Evolutionary conservation across 306 rosid genomes (phyloP).

Genomic region (Gynostemma pentaphyllum): DNA sequence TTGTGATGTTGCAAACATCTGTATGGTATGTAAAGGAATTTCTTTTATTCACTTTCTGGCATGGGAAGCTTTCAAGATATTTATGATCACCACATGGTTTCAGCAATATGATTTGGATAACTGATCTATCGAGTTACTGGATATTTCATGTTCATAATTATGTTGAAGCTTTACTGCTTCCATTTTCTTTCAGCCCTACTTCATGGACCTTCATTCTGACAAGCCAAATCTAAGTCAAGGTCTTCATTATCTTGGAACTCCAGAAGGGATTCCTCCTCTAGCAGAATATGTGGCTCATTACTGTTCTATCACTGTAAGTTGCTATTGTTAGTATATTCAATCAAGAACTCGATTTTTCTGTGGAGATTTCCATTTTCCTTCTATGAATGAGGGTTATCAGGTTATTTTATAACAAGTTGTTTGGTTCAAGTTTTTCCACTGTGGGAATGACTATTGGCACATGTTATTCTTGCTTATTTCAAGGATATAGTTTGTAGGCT

Average conservation of each 20-base stretch:
- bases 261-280: slow-evolving; percentile 73
- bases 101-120: neutral
- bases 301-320: slow-evolving; percentile 68
- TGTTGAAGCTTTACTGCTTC: slow-evolving; percentile 1
- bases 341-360: slow-evolving; percentile 1
- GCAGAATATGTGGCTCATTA: slow-evolving; percentile 78
- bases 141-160: neutral
- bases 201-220: slow-evolving; percentile 27
- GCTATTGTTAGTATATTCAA: neutral
- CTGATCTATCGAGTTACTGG: neutral
- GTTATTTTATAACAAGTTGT: too few species aligned
- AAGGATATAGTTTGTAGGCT: neutral
- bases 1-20: slow-evolving; percentile 80
- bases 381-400: neutral
- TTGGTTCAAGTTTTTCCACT: neutral
- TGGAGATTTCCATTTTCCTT: neutral
- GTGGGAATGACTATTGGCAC: neutral
- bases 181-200: slow-evolving; percentile 45
- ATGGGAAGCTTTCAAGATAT: neutral
- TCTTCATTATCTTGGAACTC: slow-evolving; percentile 45
- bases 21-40: slow-evolving; percentile 40
- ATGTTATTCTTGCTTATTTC: neutral
- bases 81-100: neutral
- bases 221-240: slow-evolving; percentile 27
- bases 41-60: neutral